Conservation (phyloP, 2,329 filamentous ascomycete species). For the Hymenotorrendiella dingleyae region DNA sequence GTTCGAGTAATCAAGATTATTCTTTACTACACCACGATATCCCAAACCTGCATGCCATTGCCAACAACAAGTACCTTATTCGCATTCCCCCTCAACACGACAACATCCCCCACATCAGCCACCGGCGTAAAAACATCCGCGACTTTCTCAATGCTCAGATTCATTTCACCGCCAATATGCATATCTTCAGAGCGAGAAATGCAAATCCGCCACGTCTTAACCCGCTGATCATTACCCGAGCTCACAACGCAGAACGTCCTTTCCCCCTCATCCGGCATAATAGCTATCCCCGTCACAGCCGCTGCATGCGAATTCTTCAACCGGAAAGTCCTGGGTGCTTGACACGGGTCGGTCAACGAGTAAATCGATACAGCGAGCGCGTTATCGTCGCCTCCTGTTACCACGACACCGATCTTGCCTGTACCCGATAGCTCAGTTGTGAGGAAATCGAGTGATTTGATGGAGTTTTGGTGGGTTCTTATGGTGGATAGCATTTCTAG, state of each 20-base stretch:
- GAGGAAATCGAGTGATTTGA: conserved; percentile 58
- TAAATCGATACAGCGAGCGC: conserved; percentile 57
- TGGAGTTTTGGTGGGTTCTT: conserved; percentile 70
- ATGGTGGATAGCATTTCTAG: conserved; percentile 22
- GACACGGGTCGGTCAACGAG: background rate
- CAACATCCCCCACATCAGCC: conserved; percentile 52
- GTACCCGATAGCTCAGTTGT: conserved; percentile 34
- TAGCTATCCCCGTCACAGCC: conserved; percentile 54
- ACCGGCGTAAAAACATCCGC: conserved; percentile 52
- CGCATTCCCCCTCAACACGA: conserved; percentile 4
- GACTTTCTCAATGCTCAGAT: conserved; percentile 35
- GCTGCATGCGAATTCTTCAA: conserved; percentile 62
- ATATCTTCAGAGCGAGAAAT: conserved; percentile 9
- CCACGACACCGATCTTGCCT: conserved; percentile 39
- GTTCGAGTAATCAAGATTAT: no score
- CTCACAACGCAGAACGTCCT: conserved; percentile 34
- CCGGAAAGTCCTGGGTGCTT: conserved; percentile 20
- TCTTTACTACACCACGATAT: no score
- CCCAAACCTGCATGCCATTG: conserved; percentile 32
- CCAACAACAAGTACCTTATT: conserved; percentile 28
- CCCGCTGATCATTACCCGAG: conserved; percentile 55
- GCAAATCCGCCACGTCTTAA: conserved; percentile 46
- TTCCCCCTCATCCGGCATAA: conserved; percentile 27
- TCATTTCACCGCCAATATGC: no score
- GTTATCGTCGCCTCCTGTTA: conserved; percentile 87